Evolutionary conservation across 441 rosid genomes (phyloP), one percentile per base, ranked within the genome.

Genomic region (Erodium chrysanthum): DNA sequence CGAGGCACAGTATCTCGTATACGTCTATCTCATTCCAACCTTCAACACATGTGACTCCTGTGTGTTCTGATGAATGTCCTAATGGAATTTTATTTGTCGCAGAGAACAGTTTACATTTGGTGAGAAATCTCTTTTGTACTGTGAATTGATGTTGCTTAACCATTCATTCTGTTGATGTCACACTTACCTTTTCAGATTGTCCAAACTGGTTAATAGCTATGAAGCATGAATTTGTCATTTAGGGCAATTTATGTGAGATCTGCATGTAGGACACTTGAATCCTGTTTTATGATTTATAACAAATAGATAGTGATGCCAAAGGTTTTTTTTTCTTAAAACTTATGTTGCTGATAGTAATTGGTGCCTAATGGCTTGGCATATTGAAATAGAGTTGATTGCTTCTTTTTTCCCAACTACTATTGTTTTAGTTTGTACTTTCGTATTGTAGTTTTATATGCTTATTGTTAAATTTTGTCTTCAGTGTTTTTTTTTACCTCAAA

Each of bases 11-110:
- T 80, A 88, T 95, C 70, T 83, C 96, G 59, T 90, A 86, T 81
- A 81, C 90, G 54, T 95, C 99, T 70, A 85, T 95, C 68, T 87
- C 99, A 46, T 95, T 92, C 80, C 98, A 88, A 81, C 85, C 96
- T 67, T 88, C 97, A 67, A 88, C 99, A 52, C 97, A 92, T 88
- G 96, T 92, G 69, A 95, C 97, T 66, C 95, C 97, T 73, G 91
- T 95, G 46, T 87, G 96, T 74, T 85, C 91, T 5, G 82, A 76
- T 79, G 99, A 91, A 74, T 95, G 96, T 81, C 97, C 96, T 48
- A 86, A 82, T 70, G 99, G 99, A 56, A 79, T 92, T 81, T 78
- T 95, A 68, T 95, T 90, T 86, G 99, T 92, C 76, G 81, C 99
- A 35, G 99, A 88, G 67, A 95, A 90, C 84, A 77, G 97, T 82